Conservation (phyloP, 345 rosid genomes). For the Eucalyptus camaldulensis region DNA sequence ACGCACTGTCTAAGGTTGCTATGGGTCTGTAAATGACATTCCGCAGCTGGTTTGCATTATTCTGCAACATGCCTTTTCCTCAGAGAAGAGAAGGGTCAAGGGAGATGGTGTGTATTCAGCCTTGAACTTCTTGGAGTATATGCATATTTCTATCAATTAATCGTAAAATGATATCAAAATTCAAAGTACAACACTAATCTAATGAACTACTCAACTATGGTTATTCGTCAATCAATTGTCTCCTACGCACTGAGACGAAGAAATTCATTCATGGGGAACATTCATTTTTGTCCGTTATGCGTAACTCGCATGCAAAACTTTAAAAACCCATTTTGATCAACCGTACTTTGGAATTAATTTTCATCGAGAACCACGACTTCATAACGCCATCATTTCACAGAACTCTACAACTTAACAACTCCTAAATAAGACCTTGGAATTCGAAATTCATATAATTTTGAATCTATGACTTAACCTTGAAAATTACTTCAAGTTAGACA, state of each 20-base stretch:
- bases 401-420: no score
- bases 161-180: neutral
- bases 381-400: fast-evolving
- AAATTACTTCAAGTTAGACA: neutral
- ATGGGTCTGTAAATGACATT: neutral
- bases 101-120: neutral
- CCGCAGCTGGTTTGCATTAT: neutral
- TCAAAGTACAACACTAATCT: neutral
- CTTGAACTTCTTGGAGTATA: neutral
- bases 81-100: neutral
- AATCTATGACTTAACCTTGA: neutral
- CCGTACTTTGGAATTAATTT: no score
- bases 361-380: fast-evolving
- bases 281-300: no score
- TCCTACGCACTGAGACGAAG: fast-evolving
- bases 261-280: no score
- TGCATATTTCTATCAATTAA: neutral
- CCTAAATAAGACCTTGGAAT: neutral
- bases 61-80: neutral
- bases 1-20: neutral
- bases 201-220: fast-evolving
- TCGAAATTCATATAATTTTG: no score
- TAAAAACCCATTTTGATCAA: fast-evolving
- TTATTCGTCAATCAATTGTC: no score
- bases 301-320: fast-evolving